These are phyloP conservation scores for Ogataea salicorniae DNA, from an alignment of 805 yeast genomes.

Conservation along the genomic window DNA sequence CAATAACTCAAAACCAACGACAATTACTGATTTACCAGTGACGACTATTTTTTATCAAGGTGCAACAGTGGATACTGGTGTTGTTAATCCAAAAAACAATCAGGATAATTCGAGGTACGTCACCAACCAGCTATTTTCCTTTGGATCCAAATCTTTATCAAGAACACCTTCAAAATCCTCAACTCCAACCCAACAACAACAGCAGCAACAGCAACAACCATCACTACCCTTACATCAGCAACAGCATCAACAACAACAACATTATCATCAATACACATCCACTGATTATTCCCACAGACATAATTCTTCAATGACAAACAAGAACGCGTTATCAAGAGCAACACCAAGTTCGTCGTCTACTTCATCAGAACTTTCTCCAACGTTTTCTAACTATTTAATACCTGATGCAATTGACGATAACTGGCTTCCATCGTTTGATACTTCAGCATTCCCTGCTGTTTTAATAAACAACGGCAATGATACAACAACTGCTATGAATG, in stretches of 20 bases:
- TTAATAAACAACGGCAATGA: too few species aligned
- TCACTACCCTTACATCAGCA: too few species aligned
- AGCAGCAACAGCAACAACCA: not conserved
- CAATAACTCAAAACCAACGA: not conserved
- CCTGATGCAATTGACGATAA: conserved; percentile 17
- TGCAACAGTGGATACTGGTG: not conserved
- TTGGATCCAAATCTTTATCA: not conserved
- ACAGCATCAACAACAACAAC: too few species aligned
- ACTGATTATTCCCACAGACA: too few species aligned
- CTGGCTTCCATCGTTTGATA: conserved; percentile 21
- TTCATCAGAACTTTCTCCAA: not conserved
- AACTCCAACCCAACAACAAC: too few species aligned
- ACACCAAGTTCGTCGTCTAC: not conserved
- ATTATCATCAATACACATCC: too few species aligned
- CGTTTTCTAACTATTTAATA: not conserved
- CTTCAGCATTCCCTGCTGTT: conserved; percentile 9
- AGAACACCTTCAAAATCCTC: not conserved
- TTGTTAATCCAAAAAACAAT: not conserved
- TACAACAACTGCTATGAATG: too few species aligned
- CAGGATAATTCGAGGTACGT: not conserved
- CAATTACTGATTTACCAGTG: not conserved
- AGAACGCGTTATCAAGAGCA: not conserved
- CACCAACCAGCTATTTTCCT: not conserved
- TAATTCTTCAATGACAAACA: not conserved
- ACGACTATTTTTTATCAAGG: conserved; percentile 1